A percentile compares a stretch with the other conserved stretches of the same genome.
phyloP scores from a whole-genome alignment of 495 filamentous ascomycete genomes.

The Jackrogersella minutella region DNA sequence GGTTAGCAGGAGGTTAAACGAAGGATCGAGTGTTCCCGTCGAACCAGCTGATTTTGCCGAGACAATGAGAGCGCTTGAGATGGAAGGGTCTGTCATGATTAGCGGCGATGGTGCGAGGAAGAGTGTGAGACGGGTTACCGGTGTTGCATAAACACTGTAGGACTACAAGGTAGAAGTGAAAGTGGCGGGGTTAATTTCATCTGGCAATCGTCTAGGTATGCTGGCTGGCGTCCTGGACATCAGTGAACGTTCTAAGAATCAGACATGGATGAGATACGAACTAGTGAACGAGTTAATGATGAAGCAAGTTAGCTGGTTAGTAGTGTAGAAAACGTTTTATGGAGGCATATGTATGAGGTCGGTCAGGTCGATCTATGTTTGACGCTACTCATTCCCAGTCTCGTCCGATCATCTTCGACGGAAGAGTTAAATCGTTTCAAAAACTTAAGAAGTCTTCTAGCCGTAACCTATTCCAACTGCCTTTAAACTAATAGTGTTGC shows the following conservation, averaged over 20 bases:
- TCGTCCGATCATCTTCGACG: neutral
- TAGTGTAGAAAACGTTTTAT: slow-evolving; percentile 9
- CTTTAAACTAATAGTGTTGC: neutral
- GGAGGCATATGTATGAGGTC: neutral
- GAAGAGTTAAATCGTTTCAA: neutral
- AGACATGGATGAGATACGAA: slow-evolving; percentile 29
- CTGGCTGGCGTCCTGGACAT: slow-evolving; percentile 19
- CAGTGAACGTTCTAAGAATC: slow-evolving; percentile 12
- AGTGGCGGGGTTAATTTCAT: slow-evolving; percentile 3
- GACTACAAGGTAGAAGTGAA: slow-evolving; percentile 12
- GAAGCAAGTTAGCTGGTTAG: slow-evolving; percentile 12
- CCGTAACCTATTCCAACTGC: neutral
- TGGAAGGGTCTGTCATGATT: slow-evolving; percentile 83
- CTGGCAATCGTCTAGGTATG: slow-evolving; percentile 7
- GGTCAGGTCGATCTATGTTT: neutral
- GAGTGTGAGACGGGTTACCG: slow-evolving; percentile 78
- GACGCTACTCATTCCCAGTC: neutral
- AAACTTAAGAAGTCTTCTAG: neutral
- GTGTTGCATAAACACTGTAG: slow-evolving; percentile 43
- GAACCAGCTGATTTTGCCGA: slow-evolving; percentile 83
- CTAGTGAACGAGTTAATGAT: slow-evolving; percentile 33
- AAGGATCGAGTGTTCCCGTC: slow-evolving; percentile 75
- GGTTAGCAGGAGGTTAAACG: slow-evolving; percentile 73
- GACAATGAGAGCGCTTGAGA: slow-evolving; percentile 78
- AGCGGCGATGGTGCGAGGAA: slow-evolving; percentile 84